A percentile compares a stretch with the other conserved stretches of the same genome.
Evolutionary conservation across 169 alveolate genomes (phyloP).

Genomic region (Babesia divergens): DNA sequence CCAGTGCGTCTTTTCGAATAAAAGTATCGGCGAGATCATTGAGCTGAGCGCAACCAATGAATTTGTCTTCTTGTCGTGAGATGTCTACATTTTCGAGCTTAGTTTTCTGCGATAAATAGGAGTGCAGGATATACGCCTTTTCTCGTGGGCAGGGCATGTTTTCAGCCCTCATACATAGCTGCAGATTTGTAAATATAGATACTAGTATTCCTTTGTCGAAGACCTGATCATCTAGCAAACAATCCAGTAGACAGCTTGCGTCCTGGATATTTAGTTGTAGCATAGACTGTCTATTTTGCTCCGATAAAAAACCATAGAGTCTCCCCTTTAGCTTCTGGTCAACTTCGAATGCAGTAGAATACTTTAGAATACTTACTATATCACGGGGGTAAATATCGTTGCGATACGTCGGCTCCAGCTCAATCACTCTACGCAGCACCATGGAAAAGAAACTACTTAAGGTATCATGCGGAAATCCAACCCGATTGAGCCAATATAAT

Average conservation of each 20-base stretch:
- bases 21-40: background rate
- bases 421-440: conserved; percentile 1
- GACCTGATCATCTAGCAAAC: background rate
- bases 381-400: conserved; percentile 15
- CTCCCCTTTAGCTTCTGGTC: background rate
- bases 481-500: background rate
- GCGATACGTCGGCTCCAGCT: background rate
- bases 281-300: background rate
- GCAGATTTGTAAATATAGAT: background rate
- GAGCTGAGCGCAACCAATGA: conserved; percentile 1
- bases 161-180: background rate
- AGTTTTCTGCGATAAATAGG: background rate
- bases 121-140: background rate
- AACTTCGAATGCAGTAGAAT: background rate
- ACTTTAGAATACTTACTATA: conserved; percentile 1
- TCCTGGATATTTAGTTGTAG: conserved; percentile 14
- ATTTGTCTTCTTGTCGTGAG: background rate
- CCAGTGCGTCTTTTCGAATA: background rate
- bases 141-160: background rate
- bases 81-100: background rate
- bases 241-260: conserved; percentile 2
- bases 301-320: background rate
- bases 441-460: background rate
- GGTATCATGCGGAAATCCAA: background rate
- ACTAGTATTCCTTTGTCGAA: conserved; percentile 22